phyloP scores from a whole-genome alignment of 1,284 basidiomycete species.

The Melampsora americana region DNA sequence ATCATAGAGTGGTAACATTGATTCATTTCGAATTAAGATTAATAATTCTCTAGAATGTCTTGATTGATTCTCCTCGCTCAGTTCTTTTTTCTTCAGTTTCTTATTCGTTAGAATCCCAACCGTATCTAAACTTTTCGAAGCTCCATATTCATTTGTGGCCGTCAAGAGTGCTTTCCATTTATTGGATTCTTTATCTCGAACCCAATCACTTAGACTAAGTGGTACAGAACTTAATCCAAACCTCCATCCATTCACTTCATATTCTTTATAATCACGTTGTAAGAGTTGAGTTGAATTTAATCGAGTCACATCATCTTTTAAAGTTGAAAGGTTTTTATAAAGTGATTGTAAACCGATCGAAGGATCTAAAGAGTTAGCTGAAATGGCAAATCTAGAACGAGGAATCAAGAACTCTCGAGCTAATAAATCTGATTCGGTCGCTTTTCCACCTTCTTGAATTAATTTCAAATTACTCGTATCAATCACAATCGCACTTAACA shows the following conservation, averaged over 20 bases:
- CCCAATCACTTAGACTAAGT: conserved; percentile 60
- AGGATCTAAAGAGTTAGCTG: neutral
- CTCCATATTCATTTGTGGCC: conserved; percentile 65
- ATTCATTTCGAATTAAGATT: neutral
- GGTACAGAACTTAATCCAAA: conserved; percentile 78
- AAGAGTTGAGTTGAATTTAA: conserved; percentile 73
- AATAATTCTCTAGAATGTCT: conserved; percentile 21
- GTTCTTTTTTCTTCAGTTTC: conserved; percentile 2
- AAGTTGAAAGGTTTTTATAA: conserved; percentile 61
- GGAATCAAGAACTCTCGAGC: conserved; percentile 62
- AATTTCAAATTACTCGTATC: conserved; percentile 75
- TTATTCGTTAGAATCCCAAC: conserved; percentile 71
- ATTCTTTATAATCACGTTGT: conserved; percentile 89
- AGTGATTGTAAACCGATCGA: conserved; percentile 51
- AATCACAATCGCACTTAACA: conserved; percentile 73
- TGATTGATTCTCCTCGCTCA: neutral
- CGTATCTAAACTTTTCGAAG: conserved; percentile 63
- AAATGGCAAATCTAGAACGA: conserved; percentile 49
- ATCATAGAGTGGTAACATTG: neutral
- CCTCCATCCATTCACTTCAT: conserved; percentile 60
- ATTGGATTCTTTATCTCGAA: conserved; percentile 57
- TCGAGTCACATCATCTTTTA: conserved; percentile 69
- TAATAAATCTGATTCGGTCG: conserved; percentile 63
- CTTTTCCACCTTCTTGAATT: conserved; percentile 64
- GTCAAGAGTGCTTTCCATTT: conserved; percentile 58